Base-by-base conservation (phyloP, 1,284 basidiomycete species). In the Mrakiaceae sp. region DNA sequence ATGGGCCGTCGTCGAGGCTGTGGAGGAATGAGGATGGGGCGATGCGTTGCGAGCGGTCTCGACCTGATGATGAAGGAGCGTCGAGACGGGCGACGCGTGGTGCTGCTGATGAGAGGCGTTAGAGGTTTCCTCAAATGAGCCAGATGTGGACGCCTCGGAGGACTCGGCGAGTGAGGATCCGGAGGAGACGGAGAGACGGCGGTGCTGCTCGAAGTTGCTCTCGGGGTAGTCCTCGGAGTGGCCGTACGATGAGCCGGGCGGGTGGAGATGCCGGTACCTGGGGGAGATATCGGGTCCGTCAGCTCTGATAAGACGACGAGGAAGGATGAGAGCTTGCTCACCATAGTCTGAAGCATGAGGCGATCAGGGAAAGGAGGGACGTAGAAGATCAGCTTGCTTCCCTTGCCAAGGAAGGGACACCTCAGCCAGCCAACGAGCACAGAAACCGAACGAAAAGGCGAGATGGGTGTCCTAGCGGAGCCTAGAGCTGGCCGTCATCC, bases 201-300 rank as follows among this genome's bases (percentile, higher is more conserved):
- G 47, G 40, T 50, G 53, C 39, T 42, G 39, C 56, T 43, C 43
- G 43, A 46, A 9, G 40, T 43, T 27, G 58, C 14, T 39, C 46
- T 16, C 48, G 55, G 27, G 27, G 27, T 27, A 27, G 27, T 27
- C 27, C 27, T 27, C 27, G 27, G 1, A 27, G 52, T 9, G 16
- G 2, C 14, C 14, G 40, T 48, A 3, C 39, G 59, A 4, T n/a
- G 50, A 40, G 8, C 27, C 55, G 55, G 5, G 43, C 14, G 61
- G 53, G 10, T 62, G 61, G 14, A 62, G 53, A 46, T 62, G 61
- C 14, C 14, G 44, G 46, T 59, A 59, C 58, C 58, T 46, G 5
- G 12, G 3, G 55, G 43, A 8, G 48, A 49, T 14, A 27, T 49
- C 48, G 9, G 48, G 48, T 9, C 48, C 48, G 43, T 16, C 43